A percentile compares a stretch with the other conserved stretches of the same genome.
These are phyloP conservation scores for Alternaria brassicae DNA, from an alignment of 2,329 filamentous ascomycete genomes.

Conservation along the genomic window DNA sequence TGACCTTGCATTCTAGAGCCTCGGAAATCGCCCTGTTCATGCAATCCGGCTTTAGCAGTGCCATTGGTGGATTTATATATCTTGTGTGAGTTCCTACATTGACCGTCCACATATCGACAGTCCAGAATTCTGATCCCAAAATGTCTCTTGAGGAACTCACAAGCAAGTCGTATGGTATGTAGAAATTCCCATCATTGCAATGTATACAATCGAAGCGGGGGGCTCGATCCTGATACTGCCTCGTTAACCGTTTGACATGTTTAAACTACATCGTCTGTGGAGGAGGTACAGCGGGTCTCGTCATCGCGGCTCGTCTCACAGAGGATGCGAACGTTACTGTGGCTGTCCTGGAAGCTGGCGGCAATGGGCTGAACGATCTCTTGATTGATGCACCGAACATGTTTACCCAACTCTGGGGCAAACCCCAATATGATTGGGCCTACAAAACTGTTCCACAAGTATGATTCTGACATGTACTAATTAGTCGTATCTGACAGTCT, in stretches of 20 bases:
- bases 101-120: neutral
- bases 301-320: conserved; percentile 38
- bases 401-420: conserved; percentile 34
- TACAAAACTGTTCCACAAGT: conserved; percentile 43
- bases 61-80: neutral
- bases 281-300: conserved; percentile 41
- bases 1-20: neutral
- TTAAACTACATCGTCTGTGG: conserved; percentile 34
- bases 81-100: too few relatives aligned
- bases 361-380: conserved; percentile 35
- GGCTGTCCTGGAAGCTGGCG: conserved; percentile 39
- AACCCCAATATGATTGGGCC: conserved; percentile 44
- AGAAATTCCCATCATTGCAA: neutral
- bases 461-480: neutral
- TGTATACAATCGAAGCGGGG: neutral
- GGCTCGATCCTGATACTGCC: neutral
- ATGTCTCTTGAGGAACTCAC: conserved; percentile 36
- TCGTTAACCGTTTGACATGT: neutral
- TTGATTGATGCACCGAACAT: conserved; percentile 40
- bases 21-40: neutral
- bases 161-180: conserved; percentile 28
- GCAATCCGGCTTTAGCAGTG: neutral
- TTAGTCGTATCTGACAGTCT: conserved; percentile 3
- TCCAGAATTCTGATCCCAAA: neutral
- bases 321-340: conserved; percentile 39